A percentile compares a stretch with the other conserved stretches of the same genome.
Conservation (phyloP, 352 stramenopile species). For the Phytophthora citricola region DNA sequence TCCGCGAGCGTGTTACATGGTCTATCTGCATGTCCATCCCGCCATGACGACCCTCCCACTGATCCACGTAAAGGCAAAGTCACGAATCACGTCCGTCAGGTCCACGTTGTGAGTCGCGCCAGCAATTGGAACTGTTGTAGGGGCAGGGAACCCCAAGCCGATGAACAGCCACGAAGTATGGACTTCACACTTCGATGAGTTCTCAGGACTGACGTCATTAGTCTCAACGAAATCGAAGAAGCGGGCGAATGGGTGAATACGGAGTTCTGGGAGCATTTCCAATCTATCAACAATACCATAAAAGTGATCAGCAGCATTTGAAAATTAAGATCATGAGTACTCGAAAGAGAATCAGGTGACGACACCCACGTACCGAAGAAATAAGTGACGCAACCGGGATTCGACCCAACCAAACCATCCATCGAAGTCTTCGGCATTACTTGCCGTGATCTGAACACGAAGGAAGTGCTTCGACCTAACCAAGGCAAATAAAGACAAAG, state of each 20-base stretch:
- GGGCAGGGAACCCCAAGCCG: conserved; percentile 67
- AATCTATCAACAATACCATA: conserved; percentile 40
- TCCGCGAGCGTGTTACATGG: conserved; percentile 57
- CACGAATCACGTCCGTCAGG: conserved; percentile 72
- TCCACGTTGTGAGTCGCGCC: conserved; percentile 54
- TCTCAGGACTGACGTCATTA: conserved; percentile 19
- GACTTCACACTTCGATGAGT: conserved; percentile 23
- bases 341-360: background rate
- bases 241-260: conserved; percentile 79
- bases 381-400: conserved; percentile 81
- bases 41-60: conserved; percentile 73
- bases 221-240: conserved; percentile 73
- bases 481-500: conserved; percentile 4
- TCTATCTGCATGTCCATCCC: conserved; percentile 89
- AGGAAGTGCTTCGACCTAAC: conserved; percentile 84
- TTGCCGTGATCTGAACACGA: conserved; percentile 75
- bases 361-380: conserved; percentile 61
- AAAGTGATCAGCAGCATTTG: conserved; percentile 12
- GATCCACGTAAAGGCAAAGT: conserved; percentile 81
- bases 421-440: conserved; percentile 59
- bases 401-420: conserved; percentile 90
- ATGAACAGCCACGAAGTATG: conserved; percentile 83
- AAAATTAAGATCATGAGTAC: conserved; percentile 1
- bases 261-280: conserved; percentile 64
- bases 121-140: conserved; percentile 26